Conservation (phyloP, 257 asterid genomes). For the Solanum neorickii region DNA sequence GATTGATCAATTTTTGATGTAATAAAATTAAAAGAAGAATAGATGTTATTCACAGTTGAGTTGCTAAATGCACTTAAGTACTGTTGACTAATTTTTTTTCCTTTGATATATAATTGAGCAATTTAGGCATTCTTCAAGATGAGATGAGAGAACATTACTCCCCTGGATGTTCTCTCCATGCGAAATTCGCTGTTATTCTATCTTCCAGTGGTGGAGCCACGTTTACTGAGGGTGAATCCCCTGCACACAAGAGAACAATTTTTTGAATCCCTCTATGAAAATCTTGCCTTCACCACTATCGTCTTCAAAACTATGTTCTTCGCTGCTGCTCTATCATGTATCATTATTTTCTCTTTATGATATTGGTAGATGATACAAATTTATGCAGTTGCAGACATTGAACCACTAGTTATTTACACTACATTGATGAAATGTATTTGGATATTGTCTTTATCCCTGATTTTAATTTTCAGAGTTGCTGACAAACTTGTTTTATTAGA, state of each 20-base stretch:
- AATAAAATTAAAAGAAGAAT: background rate
- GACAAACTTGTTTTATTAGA: background rate
- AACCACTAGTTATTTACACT: background rate
- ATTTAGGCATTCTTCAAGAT: background rate
- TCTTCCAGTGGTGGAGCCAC: no score
- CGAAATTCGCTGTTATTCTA: no score
- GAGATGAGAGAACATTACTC: background rate
- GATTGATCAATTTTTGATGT: no score
- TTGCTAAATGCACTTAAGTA: no score
- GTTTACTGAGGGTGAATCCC: background rate
- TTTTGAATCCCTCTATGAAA: background rate
- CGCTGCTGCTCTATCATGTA: background rate
- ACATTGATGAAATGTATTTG: background rate
- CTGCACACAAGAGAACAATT: background rate
- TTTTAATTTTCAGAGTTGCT: background rate
- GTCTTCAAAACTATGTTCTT: background rate
- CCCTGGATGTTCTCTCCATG: background rate
- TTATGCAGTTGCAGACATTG: background rate
- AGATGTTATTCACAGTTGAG: background rate
- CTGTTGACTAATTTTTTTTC: background rate
- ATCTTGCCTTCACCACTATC: background rate
- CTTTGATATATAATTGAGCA: background rate
- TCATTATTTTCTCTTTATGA: background rate
- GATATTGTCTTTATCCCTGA: background rate
- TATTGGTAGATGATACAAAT: background rate